A percentile compares a stretch with the other conserved stretches of the same genome.
Conservation (phyloP, 768 basidiomycete species). For the Myochromella boudieri region DNA sequence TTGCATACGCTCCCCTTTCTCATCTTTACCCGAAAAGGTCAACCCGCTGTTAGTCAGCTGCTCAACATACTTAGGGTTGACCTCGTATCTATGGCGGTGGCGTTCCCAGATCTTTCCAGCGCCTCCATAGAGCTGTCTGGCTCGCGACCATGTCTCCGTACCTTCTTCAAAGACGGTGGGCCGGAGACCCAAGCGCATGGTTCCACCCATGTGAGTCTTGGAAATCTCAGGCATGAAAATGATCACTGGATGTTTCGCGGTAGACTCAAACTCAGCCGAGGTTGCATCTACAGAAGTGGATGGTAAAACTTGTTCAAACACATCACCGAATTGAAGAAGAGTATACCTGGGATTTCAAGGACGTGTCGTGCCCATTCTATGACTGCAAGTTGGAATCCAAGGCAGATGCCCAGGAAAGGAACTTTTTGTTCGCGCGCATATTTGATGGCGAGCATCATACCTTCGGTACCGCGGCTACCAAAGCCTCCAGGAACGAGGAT, state of each 20-base stretch:
- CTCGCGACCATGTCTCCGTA: slow-evolving; percentile 69
- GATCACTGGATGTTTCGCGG: slow-evolving; percentile 69
- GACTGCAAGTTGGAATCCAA: slow-evolving; percentile 97
- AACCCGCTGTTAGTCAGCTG: slow-evolving; percentile 65
- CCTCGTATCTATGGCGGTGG: slow-evolving; percentile 93
- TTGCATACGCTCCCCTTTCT: slow-evolving; percentile 97
- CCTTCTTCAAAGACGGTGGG: slow-evolving; percentile 84
- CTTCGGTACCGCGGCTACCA: slow-evolving; percentile 89
- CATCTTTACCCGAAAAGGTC: slow-evolving; percentile 81
- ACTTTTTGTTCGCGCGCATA: slow-evolving; percentile 94
- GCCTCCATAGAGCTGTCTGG: slow-evolving; percentile 82
- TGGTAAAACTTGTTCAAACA: slow-evolving; percentile 7
- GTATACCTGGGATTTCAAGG: slow-evolving; percentile 63
- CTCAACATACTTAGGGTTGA: slow-evolving; percentile 86
- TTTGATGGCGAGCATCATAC: slow-evolving; percentile 98
- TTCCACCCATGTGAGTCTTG: slow-evolving; percentile 96
- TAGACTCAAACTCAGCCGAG: slow-evolving; percentile 76
- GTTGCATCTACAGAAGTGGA: slow-evolving; percentile 80
- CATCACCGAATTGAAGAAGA: not conserved
- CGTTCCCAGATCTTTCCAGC: slow-evolving; percentile 88
- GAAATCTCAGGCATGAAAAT: slow-evolving; percentile 99
- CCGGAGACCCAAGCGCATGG: slow-evolving; percentile 99
- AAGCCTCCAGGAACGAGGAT: slow-evolving; percentile 98
- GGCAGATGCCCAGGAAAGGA: slow-evolving; percentile 95
- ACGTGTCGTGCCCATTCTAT: slow-evolving; percentile 93